A percentile compares a stretch with the other conserved stretches of the same genome.
Conservation (phyloP, 176 grass and related monocot genomes). For the Bonia amplexicaulis region DNA sequence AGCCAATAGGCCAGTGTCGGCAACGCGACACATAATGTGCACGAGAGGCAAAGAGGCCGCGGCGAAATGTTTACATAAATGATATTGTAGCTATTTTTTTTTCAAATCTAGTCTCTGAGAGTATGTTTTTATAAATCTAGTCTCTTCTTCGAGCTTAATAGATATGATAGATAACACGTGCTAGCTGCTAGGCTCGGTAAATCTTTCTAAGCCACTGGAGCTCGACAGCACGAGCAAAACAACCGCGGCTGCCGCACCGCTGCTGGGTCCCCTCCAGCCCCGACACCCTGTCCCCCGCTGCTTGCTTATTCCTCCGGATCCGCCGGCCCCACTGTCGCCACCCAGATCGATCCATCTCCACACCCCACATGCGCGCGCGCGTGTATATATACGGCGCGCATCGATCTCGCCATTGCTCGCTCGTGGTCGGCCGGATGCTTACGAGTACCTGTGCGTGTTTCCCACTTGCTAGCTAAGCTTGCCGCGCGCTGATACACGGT, state of each 20-base stretch:
- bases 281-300: constrained; percentile 40
- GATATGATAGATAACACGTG: too few relatives aligned
- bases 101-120: too few relatives aligned
- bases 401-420: background rate
- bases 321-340: background rate
- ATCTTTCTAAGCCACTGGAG: too few relatives aligned
- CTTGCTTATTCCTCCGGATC: background rate
- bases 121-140: too few relatives aligned
- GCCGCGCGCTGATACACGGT: background rate
- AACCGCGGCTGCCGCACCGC: constrained; percentile 8
- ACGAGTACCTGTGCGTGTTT: background rate
- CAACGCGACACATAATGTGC: background rate
- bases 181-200: too few relatives aligned
- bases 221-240: too few relatives aligned
- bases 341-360: background rate
- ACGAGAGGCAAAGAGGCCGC: too few relatives aligned
- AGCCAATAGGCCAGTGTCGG: background rate
- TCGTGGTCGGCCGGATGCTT: too few relatives aligned
- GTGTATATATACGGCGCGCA: constrained; percentile 20
- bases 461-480: background rate
- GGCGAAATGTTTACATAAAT: too few relatives aligned
- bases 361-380: background rate
- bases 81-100: too few relatives aligned
- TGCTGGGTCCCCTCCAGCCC: constrained; percentile 28
- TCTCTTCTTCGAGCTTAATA: too few relatives aligned